Conservation (phyloP, 257 asterid species). For the Verbascum thapsus region DNA sequence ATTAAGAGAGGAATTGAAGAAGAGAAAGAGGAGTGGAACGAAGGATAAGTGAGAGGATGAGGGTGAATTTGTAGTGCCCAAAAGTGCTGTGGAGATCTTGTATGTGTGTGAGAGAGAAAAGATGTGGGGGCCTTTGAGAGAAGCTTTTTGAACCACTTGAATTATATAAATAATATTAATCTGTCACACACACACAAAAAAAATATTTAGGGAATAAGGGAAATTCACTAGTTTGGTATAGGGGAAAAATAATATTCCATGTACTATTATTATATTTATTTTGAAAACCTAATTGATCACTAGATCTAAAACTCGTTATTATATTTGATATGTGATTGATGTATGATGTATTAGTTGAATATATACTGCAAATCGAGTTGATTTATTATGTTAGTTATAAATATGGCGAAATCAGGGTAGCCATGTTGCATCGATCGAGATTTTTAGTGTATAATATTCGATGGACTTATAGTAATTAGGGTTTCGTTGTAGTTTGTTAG, state of each 20-base stretch:
- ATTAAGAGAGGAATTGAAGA: slow-evolving; percentile 12
- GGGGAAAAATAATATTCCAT: slow-evolving; percentile 15
- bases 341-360: no score
- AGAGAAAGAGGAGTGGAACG: slow-evolving; percentile 43
- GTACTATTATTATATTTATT: background rate
- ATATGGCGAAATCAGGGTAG: no score
- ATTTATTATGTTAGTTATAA: no score
- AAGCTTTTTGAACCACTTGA: slow-evolving; percentile 62
- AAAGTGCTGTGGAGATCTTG: slow-evolving; percentile 43
- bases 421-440: no score
- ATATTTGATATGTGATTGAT: no score
- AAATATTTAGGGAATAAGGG: slow-evolving; percentile 1
- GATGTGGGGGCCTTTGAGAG: background rate
- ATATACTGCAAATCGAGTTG: no score
- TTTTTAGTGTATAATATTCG: no score
- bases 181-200: slow-evolving; percentile 36
- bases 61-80: slow-evolving; percentile 68
- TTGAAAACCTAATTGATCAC: background rate
- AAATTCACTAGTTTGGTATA: slow-evolving; percentile 16
- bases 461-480: no score
- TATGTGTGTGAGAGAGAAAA: slow-evolving; percentile 18
- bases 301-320: no score
- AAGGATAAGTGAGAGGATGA: slow-evolving; percentile 58
- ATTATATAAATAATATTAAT: slow-evolving; percentile 34
- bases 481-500: no score